Base-by-base conservation (phyloP, 2,329 filamentous ascomycete genomes). In the Colletotrichum chrysophilum region DNA sequence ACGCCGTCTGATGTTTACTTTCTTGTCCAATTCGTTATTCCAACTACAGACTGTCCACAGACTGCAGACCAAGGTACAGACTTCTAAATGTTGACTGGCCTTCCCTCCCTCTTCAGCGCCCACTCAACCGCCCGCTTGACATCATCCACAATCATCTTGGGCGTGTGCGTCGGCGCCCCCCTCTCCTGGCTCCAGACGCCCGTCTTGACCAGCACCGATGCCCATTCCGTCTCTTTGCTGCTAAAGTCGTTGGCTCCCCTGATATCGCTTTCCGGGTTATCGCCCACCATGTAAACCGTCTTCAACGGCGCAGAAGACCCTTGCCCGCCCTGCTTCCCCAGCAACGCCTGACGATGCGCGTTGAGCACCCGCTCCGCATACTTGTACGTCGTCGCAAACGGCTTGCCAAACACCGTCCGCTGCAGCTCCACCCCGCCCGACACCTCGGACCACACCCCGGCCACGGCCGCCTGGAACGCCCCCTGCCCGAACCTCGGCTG, bases 261-360 rank as follows among this genome's bases (percentile, higher is more conserved):
- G 78, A 99, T 98, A 83, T 99, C 97, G 79, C 94, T 97, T 81
- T 95, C 95, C 7, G 94, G 94, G 80, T 96, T 96, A 81, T 96
- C 94, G 7, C 97, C 97, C 56, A 98, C 91, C 96, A 98, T 98
- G 85, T 98, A 98, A 13, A 98, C 96, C 58, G 89, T 91, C 80
- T 89, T 88, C 71, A 98, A 84, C n/a, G 89, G 88, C 24, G 80
- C 83, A 4, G 77, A 80, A 43, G 38, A 43, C 48, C 70, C 52
- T 5, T 66, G 60, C 55, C 71, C 18, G 78, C 68, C 48, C 76
- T 56, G 26, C 76, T 76, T 24, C 66, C 68, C 28, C 65, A 92
- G 86, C 28, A 91, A 75, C 18, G 84, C 81, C 26, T 87, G 84
- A 24, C 94, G 88, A 82, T 94, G 92, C 74, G 86, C 85, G 69